Conservation (phyloP, 805 yeast species). For the Schwanniomyces polymorphus region DNA sequence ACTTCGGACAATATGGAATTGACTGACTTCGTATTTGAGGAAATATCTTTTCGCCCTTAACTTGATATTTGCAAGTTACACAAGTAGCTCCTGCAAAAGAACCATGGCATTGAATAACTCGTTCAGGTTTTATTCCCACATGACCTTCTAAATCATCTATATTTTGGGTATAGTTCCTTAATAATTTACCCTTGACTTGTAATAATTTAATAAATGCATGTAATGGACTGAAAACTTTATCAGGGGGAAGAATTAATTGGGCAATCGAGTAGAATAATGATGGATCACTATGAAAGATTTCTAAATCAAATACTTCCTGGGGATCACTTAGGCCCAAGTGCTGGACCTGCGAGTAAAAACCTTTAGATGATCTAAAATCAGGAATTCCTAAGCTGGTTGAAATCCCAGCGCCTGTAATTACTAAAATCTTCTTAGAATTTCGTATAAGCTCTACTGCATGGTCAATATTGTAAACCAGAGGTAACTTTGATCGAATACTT, state of each 20-base stretch:
- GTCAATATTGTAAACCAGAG: slow-evolving; percentile 55
- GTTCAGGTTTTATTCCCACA: slow-evolving; percentile 52
- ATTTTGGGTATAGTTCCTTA: slow-evolving; percentile 46
- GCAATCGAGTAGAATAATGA: slow-evolving; percentile 42
- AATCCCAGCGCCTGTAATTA: slow-evolving; percentile 47
- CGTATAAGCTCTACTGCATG: slow-evolving; percentile 55
- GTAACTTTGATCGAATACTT: slow-evolving; percentile 54
- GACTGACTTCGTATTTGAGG: slow-evolving; percentile 49
- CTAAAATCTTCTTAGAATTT: slow-evolving; percentile 45
- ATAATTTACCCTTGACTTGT: slow-evolving; percentile 35
- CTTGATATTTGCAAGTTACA: slow-evolving; percentile 67
- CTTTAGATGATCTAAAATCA: slow-evolving; percentile 50
- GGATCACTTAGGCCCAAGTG: slow-evolving; percentile 46
- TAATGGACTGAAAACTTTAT: slow-evolving; percentile 33
- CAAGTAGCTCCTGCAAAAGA: slow-evolving; percentile 72
- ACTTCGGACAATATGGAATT: slow-evolving; percentile 55
- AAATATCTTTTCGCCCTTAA: slow-evolving; percentile 45
- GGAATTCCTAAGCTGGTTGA: slow-evolving; percentile 47
- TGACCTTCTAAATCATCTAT: slow-evolving; percentile 48
- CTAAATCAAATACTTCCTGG: slow-evolving; percentile 44
- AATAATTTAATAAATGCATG: slow-evolving; percentile 39
- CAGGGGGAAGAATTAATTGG: slow-evolving; percentile 44
- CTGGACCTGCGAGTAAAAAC: slow-evolving; percentile 58
- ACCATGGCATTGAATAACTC: slow-evolving; percentile 81
- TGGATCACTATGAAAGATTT: slow-evolving; percentile 37